phyloP scores from a whole-genome alignment of 1,284 basidiomycete species.

The Entoloma clypeatum region DNA sequence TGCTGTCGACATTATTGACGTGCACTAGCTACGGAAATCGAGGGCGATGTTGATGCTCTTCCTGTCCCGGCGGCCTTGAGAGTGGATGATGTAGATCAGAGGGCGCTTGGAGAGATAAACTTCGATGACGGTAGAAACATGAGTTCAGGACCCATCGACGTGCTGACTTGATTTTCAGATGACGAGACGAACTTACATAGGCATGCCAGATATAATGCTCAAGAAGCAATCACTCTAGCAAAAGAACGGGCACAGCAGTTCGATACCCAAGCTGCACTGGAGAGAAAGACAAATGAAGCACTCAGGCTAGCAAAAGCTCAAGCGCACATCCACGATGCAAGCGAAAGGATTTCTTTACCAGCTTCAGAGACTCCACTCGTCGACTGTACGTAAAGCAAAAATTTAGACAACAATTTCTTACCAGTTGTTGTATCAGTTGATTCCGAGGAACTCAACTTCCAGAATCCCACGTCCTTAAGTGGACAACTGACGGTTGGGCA shows the following conservation, averaged over 20 bases:
- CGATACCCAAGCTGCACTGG: constrained; percentile 77
- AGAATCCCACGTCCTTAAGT: constrained; percentile 93
- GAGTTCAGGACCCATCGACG: too few relatives aligned
- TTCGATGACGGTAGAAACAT: constrained; percentile 90
- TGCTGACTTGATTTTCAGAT: constrained; percentile 46
- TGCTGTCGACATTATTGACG: constrained; percentile 9
- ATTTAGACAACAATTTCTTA: neutral
- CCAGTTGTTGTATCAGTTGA: constrained; percentile 60
- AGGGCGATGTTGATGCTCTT: constrained; percentile 58
- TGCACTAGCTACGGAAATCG: constrained; percentile 77
- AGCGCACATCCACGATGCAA: constrained; percentile 51
- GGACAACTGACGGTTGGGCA: constrained; percentile 87
- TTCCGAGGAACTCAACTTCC: constrained; percentile 98
- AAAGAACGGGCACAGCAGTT: constrained; percentile 82
- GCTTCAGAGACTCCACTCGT: constrained; percentile 41
- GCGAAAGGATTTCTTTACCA: constrained; percentile 29
- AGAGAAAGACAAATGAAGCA: constrained; percentile 78
- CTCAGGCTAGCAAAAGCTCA: constrained; percentile 66
- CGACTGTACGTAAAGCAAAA: constrained; percentile 66
- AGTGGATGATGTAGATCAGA: constrained; percentile 48
- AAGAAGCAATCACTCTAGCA: constrained; percentile 83
- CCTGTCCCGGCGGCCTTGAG: constrained; percentile 59
- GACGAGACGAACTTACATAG: constrained; percentile 87
- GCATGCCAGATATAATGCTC: constrained; percentile 89
- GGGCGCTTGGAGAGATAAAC: constrained; percentile 75